These are phyloP conservation scores for Pisolithus tinctorius DNA, from an alignment of 768 basidiomycete species.

Conservation along the genomic window DNA sequence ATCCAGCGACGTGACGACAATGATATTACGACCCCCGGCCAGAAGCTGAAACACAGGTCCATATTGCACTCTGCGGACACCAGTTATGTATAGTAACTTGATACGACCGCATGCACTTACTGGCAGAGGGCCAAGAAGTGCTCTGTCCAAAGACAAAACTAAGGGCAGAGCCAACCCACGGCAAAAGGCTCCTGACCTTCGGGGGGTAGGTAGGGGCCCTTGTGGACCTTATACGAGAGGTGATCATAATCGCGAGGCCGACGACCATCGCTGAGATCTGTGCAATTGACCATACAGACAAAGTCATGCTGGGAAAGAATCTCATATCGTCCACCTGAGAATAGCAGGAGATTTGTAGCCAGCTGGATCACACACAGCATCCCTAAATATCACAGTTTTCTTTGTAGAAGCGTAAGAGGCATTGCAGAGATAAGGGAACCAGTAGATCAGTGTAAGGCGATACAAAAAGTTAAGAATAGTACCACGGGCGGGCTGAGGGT, in stretches of 20 bases:
- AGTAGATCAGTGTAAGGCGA: too few relatives aligned
- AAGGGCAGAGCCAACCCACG: constrained; percentile 13
- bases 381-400: too few relatives aligned
- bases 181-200: constrained; percentile 7
- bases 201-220: neutral
- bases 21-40: constrained; percentile 13
- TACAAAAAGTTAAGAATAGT: too few relatives aligned
- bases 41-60: constrained; percentile 12
- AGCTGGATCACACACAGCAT: too few relatives aligned
- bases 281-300: neutral
- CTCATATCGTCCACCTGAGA: too few relatives aligned
- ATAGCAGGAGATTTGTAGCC: too few relatives aligned
- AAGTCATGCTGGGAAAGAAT: too few relatives aligned
- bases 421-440: too few relatives aligned
- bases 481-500: too few relatives aligned
- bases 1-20: constrained; percentile 11
- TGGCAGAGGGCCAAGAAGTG: constrained; percentile 15
- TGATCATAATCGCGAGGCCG: neutral
- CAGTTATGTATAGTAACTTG: neutral
- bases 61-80: constrained; percentile 6
- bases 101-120: neutral
- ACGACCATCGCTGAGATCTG: neutral
- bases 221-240: neutral
- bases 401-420: too few relatives aligned
- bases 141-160: constrained; percentile 10